Conservation (phyloP, 306 rosid genomes). For the Citrullus mucosospermus region DNA sequence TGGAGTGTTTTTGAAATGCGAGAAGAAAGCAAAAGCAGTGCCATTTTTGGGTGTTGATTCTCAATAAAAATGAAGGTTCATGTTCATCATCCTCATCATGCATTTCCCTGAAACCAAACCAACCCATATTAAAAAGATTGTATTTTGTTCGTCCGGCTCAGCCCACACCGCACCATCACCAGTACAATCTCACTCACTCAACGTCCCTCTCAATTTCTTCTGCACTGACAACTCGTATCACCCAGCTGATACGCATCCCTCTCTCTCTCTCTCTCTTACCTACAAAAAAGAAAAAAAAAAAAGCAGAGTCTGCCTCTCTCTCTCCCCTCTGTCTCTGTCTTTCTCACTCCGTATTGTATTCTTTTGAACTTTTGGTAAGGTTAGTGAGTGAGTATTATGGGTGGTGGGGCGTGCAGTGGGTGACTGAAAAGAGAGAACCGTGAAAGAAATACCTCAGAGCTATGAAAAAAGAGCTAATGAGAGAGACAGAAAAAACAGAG, state of each 20-base stretch:
- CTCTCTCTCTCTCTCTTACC: conserved; percentile 9
- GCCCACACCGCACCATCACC: background rate
- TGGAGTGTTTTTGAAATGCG: background rate
- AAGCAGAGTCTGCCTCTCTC: background rate
- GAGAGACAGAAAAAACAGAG: background rate
- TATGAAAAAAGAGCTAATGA: background rate
- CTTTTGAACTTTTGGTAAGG: conserved; percentile 9
- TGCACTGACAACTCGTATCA: conserved; percentile 36
- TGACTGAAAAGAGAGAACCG: conserved; percentile 6
- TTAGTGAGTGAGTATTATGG: conserved; percentile 16
- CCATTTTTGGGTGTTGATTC: background rate
- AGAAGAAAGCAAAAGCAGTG: background rate
- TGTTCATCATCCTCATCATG: background rate
- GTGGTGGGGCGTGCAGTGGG: conserved; percentile 7
- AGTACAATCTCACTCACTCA: background rate
- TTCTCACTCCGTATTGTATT: background rate
- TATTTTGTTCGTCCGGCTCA: background rate
- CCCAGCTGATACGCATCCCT: conserved; percentile 12
- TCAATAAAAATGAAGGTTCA: background rate
- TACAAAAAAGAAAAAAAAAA: background rate
- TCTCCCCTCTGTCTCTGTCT: background rate
- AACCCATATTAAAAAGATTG: no score
- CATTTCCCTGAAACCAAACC: background rate
- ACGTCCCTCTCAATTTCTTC: conserved; percentile 22
- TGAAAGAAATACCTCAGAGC: background rate